A percentile compares a stretch with the other conserved stretches of the same genome.
Conservation (phyloP, 108 stramenopile species). For the Aurantiochytrium sp. region DNA sequence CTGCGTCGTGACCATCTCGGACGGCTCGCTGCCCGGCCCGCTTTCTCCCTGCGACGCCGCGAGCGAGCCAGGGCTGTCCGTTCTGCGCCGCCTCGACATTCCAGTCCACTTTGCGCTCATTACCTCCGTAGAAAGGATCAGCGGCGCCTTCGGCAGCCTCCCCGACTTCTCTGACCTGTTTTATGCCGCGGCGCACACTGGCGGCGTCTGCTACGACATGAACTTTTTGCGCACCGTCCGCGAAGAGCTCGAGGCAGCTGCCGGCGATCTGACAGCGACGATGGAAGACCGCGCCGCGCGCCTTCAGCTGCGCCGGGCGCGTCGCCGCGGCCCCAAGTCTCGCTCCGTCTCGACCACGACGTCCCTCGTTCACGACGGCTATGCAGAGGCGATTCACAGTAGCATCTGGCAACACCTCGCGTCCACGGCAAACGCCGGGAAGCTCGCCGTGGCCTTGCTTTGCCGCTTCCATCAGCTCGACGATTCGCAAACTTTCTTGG, state of each 20-base stretch:
- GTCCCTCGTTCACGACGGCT: not conserved
- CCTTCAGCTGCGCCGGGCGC: no score
- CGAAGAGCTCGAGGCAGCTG: not conserved
- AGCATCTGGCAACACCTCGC: not conserved
- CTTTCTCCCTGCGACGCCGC: not conserved
- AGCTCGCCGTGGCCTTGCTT: not conserved
- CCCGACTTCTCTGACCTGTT: not conserved
- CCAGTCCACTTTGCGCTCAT: not conserved
- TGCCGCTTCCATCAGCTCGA: not conserved
- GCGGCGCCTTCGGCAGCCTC: not conserved
- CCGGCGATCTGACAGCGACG: not conserved
- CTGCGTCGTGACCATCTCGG: not conserved
- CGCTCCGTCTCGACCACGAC: not conserved
- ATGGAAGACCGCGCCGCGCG: no score
- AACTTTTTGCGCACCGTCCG: not conserved
- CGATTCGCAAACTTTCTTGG: not conserved
- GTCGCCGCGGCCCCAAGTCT: not conserved
- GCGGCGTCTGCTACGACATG: conserved; percentile 12
- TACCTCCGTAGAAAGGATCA: not conserved
- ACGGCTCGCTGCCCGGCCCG: not conserved
- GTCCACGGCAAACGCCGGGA: not conserved
- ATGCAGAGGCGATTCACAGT: not conserved
- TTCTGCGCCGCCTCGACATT: not conserved
- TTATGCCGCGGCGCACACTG: not conserved
- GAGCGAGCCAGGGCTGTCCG: not conserved